These are phyloP conservation scores for Nothophaeocryptopus gaeumannii DNA, from an alignment of 2,329 filamentous ascomycete genomes.

Conservation along the genomic window DNA sequence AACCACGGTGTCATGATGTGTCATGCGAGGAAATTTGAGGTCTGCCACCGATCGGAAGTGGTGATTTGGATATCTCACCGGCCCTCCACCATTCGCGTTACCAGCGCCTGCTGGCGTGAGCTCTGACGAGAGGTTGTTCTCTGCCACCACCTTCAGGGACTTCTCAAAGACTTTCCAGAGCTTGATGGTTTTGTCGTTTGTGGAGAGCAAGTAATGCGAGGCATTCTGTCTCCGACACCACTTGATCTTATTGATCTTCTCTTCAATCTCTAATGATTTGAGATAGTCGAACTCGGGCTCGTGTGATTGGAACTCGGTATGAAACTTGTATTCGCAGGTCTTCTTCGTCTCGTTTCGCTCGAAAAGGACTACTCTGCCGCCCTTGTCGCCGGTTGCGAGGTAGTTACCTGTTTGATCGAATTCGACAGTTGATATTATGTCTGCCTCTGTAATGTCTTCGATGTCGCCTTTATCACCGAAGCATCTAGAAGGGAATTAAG, in stretches of 20 bases:
- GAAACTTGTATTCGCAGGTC: conserved; percentile 99
- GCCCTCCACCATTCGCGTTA: conserved; percentile 69
- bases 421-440: conserved; percentile 88
- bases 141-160: conserved; percentile 95
- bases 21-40: conserved; percentile 90
- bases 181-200: conserved; percentile 99
- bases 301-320: conserved; percentile 99
- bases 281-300: conserved; percentile 99
- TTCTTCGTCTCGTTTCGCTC: conserved; percentile 99
- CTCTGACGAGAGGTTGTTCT: conserved; percentile 97
- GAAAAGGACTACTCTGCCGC: conserved; percentile 79
- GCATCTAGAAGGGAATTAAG: conserved; percentile 61
- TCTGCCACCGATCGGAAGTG: conserved; percentile 78
- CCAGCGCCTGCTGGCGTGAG: conserved; percentile 70
- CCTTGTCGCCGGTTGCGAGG: conserved; percentile 85
- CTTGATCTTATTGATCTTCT: conserved; percentile 99
- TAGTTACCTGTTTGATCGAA: conserved; percentile 90
- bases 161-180: conserved; percentile 99
- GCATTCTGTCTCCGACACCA: conserved; percentile 98
- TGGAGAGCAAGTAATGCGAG: conserved; percentile 95
- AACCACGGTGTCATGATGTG: conserved; percentile 97
- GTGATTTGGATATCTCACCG: conserved; percentile 67
- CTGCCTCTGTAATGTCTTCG: conserved; percentile 96
- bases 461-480: conserved; percentile 99
- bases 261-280: conserved; percentile 98